Percentiles rank a stretch among this genome's conserved stretches.
phyloP scores from a whole-genome alignment of 2,329 filamentous ascomycete species.

The Gyromitra esculenta region DNA sequence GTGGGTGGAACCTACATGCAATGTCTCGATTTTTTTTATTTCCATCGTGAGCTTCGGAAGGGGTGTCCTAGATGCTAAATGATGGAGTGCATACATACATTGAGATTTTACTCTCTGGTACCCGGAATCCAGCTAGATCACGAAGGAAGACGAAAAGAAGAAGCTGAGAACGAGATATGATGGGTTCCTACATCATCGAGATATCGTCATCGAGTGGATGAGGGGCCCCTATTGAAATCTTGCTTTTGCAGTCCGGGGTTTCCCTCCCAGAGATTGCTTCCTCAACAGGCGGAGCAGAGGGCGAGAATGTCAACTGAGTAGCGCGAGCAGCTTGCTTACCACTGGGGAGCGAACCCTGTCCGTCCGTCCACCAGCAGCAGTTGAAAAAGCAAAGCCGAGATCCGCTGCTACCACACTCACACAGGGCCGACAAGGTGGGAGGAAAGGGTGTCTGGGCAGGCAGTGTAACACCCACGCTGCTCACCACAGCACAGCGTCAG shows the following conservation, averaged over 20 bases:
- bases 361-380: conserved; percentile 17
- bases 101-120: conserved; percentile 35
- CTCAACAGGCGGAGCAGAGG: not conserved
- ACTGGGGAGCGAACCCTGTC: conserved; percentile 3
- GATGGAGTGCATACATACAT: conserved; percentile 32
- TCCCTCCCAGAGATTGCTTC: conserved; percentile 30
- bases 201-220: conserved; percentile 41
- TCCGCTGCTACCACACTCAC: conserved; percentile 21
- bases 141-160: conserved; percentile 31
- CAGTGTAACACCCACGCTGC: conserved; percentile 25
- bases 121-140: conserved; percentile 42
- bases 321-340: conserved; percentile 15
- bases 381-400: conserved; percentile 50
- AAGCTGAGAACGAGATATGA: conserved; percentile 30
- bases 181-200: conserved; percentile 43
- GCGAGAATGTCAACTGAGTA: not conserved
- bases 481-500: conserved; percentile 13
- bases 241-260: conserved; percentile 19
- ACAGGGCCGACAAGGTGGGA: conserved; percentile 12
- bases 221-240: conserved; percentile 36
- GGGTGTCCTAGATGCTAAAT: conserved; percentile 23
- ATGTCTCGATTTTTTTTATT: not conserved
- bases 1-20: not conserved
- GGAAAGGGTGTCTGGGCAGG: conserved; percentile 1
- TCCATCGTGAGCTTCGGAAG: conserved; percentile 15